Evolutionary conservation across 148 eudicot genomes (phyloP).

Genomic region (Silene uniflora): DNA sequence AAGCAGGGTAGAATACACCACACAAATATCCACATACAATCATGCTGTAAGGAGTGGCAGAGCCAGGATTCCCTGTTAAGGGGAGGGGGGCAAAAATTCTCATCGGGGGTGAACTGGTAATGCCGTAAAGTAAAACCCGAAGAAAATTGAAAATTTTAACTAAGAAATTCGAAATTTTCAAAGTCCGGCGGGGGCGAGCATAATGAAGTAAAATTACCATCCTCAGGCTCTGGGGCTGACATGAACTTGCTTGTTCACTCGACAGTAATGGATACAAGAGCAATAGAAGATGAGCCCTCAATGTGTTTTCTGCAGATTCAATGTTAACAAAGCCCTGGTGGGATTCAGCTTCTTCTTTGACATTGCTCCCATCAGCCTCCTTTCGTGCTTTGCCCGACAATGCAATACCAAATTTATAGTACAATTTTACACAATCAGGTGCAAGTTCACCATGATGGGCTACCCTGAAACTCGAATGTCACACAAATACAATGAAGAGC

Average conservation of each 20-base stretch:
- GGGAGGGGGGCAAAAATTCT: no score
- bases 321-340: conserved; percentile 40
- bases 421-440: conserved; percentile 68
- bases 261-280: conserved; percentile 49
- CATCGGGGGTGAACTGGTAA: no score
- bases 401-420: conserved; percentile 77
- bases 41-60: no score
- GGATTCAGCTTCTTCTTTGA: conserved; percentile 78
- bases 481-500: neutral
- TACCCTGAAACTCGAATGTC: conserved; percentile 40
- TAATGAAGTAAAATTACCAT: conserved; percentile 34
- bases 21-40: no score
- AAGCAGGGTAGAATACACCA: no score
- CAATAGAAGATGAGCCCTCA: conserved; percentile 48
- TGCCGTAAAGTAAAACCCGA: no score
- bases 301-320: conserved; percentile 35
- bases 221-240: conserved; percentile 34
- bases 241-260: conserved; percentile 41
- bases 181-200: no score
- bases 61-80: no score
- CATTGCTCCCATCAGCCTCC: conserved; percentile 72
- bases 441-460: conserved; percentile 83
- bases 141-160: no score
- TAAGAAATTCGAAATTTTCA: no score
- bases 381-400: conserved; percentile 89